Base-by-base conservation (phyloP, 768 basidiomycete genomes). In the Boletus vinaceobasis region DNA sequence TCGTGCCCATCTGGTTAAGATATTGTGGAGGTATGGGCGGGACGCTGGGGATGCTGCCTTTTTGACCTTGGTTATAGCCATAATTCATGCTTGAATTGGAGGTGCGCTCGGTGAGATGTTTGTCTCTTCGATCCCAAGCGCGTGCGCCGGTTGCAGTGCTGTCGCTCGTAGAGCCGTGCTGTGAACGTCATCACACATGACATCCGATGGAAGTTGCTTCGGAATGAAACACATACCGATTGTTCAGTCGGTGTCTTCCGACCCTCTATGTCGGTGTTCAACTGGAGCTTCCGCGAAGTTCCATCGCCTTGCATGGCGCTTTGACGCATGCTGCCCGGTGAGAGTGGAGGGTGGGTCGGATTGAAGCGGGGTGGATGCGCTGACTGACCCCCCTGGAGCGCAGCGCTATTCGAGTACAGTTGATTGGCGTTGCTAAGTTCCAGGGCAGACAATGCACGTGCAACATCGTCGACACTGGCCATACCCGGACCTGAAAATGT, bases 21-120 rank as follows among this genome's bases (percentile, higher is more conserved):
- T 85, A 90, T 66, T 91, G 88, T 29, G 77, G 67, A 23, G 90
- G 90, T 55, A 91, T 85, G 33, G 84, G 74, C 2, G 90, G 89
- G 7, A 90, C 86, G 45, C 72, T 86, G 7, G 88, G 87, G 29
- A 88, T 72, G 29, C 65, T 63, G 47, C 65, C 64, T 40, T 77
- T 73, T 55, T 72, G 71, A 29, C 55, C 52, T 27, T 67, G 70
- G 46, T 69, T 81, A 60, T 86, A 86, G 2, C 77, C 75, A 55
- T 85, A 83, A 55, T 85, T 81, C 49, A 90, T 63, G 65, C 83
- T 92, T 15, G 87, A 78, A 68, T 86, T 90, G 38, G 88, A 89
- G 14, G 79, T 68, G 42, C 86, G 82, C 32, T 75, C 75, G 26
- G 74, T 72, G 23, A 86, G 73, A 37, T 77, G 71, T 39, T 81